A percentile compares a stretch with the other conserved stretches of the same genome.
Evolutionary conservation across 805 yeast genomes (phyloP).

Genomic region (Candida easanensis): DNA sequence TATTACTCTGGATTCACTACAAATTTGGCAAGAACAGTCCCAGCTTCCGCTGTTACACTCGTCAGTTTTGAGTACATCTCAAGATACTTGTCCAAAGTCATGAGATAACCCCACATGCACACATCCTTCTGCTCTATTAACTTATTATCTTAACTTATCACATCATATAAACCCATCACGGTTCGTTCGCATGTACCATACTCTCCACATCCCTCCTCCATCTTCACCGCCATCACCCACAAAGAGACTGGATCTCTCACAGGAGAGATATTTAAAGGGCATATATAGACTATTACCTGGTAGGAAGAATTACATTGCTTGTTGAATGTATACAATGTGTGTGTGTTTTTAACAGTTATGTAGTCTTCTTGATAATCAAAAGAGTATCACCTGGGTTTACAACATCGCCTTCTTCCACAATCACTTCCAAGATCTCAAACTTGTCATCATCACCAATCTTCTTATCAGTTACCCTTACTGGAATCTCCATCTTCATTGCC

Average conservation of each 20-base stretch:
- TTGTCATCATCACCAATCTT: constrained; percentile 70
- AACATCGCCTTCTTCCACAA: constrained; percentile 94
- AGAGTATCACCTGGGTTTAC: constrained; percentile 35
- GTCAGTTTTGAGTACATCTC: constrained; percentile 82
- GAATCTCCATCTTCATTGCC: constrained; percentile 96
- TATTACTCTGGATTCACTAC: constrained; percentile 89
- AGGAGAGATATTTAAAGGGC: too few species aligned
- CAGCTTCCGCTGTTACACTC: constrained; percentile 92
- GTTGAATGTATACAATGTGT: too few species aligned
- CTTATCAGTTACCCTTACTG: constrained; percentile 67
- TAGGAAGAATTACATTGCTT: too few species aligned
- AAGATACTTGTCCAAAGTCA: constrained; percentile 15
- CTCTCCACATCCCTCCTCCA: too few species aligned
- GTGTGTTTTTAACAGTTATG: too few species aligned
- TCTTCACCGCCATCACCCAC: too few species aligned
- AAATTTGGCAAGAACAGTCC: constrained; percentile 86
- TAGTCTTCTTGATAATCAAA: background rate
- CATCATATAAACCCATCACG: too few species aligned
- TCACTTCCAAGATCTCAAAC: constrained; percentile 81
- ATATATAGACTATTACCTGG: too few species aligned
- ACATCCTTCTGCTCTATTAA: too few species aligned
- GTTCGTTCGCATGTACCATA: too few species aligned
- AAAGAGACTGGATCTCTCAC: too few species aligned
- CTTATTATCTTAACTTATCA: too few species aligned
- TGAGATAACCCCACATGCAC: background rate